Evolutionary conservation across 176 grass and related monocot species (phyloP).

Genomic region (Lolium perenne): DNA sequence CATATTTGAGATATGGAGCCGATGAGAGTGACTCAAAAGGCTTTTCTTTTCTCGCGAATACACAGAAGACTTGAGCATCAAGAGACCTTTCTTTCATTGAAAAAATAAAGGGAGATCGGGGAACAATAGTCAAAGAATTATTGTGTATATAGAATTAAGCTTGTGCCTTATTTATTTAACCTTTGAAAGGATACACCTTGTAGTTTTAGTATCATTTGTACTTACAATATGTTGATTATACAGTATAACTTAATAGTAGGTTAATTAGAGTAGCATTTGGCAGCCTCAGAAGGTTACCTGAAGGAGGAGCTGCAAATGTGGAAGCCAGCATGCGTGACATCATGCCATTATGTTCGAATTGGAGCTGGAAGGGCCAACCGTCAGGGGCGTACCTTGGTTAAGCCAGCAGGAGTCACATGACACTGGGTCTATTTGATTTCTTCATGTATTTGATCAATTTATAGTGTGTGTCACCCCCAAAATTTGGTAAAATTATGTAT

Average conservation of each 20-base stretch:
- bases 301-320: conserved; percentile 1
- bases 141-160: background rate
- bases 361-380: conserved; percentile 15
- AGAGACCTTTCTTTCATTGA: background rate
- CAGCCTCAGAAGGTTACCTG: conserved; percentile 1
- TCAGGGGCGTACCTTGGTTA: background rate
- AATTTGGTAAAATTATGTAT: too few relatives aligned
- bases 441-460: too few relatives aligned
- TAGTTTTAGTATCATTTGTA: background rate
- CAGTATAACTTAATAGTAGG: background rate
- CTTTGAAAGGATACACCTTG: background rate
- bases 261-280: conserved; percentile 42
- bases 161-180: background rate
- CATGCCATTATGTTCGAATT: conserved; percentile 14
- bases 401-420: too few relatives aligned
- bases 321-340: conserved; percentile 11
- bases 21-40: background rate
- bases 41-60: background rate
- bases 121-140: conserved; percentile 9
- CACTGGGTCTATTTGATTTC: too few relatives aligned
- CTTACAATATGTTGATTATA: background rate
- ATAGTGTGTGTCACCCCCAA: too few relatives aligned
- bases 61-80: background rate
- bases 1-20: conserved; percentile 24
- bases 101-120: background rate